Percentiles rank a stretch among this genome's conserved stretches.
These are phyloP conservation scores for Pelomyxa schiedti DNA, from an alignment of 78 protist genomes.

Conservation along the genomic window DNA sequence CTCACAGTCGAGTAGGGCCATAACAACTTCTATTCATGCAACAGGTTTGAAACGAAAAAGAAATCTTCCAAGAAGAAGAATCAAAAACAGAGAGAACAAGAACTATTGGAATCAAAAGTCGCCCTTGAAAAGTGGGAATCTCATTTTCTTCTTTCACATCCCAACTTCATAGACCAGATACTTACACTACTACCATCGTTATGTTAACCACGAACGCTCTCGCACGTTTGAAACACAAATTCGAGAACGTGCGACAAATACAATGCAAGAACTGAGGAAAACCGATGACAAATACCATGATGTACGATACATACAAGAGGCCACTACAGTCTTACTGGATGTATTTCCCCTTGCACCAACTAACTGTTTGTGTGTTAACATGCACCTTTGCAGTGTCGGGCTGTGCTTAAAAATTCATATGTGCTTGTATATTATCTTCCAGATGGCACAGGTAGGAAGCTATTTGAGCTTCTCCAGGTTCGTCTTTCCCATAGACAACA, in stretches of 20 bases:
- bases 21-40: not conserved
- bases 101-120: not conserved
- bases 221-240: not conserved
- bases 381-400: not conserved
- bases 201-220: not conserved
- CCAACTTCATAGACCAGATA: too few species aligned
- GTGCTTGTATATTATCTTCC: not conserved
- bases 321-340: not conserved
- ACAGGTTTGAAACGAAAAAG: not conserved
- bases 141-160: too few species aligned
- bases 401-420: not conserved
- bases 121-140: not conserved
- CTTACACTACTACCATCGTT: not conserved
- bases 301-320: not conserved
- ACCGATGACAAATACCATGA: not conserved
- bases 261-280: not conserved
- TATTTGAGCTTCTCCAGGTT: constrained; percentile 5
- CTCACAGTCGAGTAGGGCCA: too few species aligned
- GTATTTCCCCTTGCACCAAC: not conserved
- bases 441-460: not conserved
- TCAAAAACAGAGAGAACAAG: not conserved
- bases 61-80: not conserved
- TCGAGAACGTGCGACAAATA: not conserved
- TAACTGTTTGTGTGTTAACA: not conserved
- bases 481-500: too few species aligned